Percentiles rank a stretch among this genome's conserved stretches.
Evolutionary conservation across 352 stramenopile genomes (phyloP).

Genomic region (Phytophthora sojae): DNA sequence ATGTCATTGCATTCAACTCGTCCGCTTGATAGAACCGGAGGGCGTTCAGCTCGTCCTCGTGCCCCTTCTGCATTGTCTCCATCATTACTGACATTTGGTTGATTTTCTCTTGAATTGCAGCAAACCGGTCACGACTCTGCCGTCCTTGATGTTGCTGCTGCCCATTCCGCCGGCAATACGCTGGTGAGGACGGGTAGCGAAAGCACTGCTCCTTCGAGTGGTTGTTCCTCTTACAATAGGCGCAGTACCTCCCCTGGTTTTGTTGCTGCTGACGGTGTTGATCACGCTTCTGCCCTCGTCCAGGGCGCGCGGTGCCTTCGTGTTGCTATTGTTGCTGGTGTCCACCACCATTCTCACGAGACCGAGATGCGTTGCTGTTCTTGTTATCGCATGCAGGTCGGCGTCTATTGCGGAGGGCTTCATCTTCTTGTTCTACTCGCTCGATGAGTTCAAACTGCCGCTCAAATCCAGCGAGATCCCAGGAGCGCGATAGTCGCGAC

Average conservation of each 20-base stretch:
- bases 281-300: no score
- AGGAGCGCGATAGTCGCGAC: neutral
- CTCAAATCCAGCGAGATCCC: neutral
- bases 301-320: no score
- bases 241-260: no score
- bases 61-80: constrained; percentile 9
- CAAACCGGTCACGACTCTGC: neutral
- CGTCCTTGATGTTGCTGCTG: constrained; percentile 1
- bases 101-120: constrained; percentile 7
- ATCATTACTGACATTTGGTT: constrained; percentile 17
- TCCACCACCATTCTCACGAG: no score
- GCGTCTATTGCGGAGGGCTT: neutral
- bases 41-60: constrained; percentile 8
- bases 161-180: neutral
- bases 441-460: constrained; percentile 1
- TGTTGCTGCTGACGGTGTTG: no score
- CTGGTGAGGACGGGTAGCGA: no score
- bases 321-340: no score
- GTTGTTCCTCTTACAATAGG: no score
- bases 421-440: neutral
- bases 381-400: no score
- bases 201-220: no score
- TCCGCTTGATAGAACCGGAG: constrained; percentile 3
- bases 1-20: constrained; percentile 1
- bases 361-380: no score